Evolutionary conservation across 768 basidiomycete genomes (phyloP), one percentile per base, ranked within the genome.

Genomic region (Leccinum truebloodii): DNA sequence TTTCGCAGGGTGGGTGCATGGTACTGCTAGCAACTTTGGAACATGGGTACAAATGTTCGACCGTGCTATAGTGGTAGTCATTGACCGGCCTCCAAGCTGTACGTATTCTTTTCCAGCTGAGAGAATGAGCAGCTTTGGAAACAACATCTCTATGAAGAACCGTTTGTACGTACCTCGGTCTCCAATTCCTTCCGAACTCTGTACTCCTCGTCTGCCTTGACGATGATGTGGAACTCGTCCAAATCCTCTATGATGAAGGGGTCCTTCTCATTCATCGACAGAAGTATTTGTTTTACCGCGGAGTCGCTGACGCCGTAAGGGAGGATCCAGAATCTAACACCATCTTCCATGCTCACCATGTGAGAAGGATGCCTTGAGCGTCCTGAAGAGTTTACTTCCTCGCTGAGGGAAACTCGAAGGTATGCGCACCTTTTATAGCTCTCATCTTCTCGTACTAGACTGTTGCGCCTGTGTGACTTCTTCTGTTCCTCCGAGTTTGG

Each of bases 191-290:
- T 82, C 62, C 86, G 76, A 6, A 94, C 88, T 26, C 85, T 77
- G 65, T 86, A 89, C 70, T 94, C 89, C 62, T 88, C 86, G 59
- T 94, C 93, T 2, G 88, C 87, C 67, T 89, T 90, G 72, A 94
- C 89, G 56, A 94, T 85, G 2, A 95, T 68, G 74, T 94, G 91
- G 62, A 85, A 83, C 65, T 93, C 90, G 69, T 94, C 93, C 26
- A 95, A 73, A 67, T 95, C 93, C 66, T 94, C 89, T 61, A 95
- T 90, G 63, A 95, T 87, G 72, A 95, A 95, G 57, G 80, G 83
- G 9, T 84, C 79, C 68, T 83, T 87, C 69, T 94, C 90, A 70
- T 94, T 90, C 87, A 94, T 85, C 35, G 85, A 78, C 55, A 93
- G 78, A 37, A 94, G 79, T 58, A 94, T 92, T 71, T 94, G 91